phyloP scores from a whole-genome alignment of 2,329 filamentous ascomycete genomes.

The Ophiostoma sp. region DNA sequence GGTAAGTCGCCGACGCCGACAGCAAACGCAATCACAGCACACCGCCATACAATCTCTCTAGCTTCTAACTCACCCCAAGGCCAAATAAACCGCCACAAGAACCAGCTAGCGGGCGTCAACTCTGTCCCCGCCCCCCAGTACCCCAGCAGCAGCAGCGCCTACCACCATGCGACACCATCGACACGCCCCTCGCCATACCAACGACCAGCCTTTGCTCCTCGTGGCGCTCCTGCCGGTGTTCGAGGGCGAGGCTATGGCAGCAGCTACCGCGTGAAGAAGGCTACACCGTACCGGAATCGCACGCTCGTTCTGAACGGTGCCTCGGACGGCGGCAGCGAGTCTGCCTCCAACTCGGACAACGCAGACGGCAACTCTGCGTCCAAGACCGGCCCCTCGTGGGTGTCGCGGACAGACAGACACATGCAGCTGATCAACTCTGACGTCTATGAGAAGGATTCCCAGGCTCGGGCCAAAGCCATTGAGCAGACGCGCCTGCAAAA shows the following conservation, averaged over 20 bases:
- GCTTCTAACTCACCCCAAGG: conserved; percentile 42
- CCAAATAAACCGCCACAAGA: conserved; percentile 76
- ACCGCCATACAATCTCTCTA: not conserved
- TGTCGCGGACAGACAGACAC: conserved; percentile 69
- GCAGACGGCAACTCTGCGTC: not conserved
- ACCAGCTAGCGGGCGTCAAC: conserved; percentile 46
- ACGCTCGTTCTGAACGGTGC: conserved; percentile 60
- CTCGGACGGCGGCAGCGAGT: conserved; percentile 30
- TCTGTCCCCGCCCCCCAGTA: conserved; percentile 24
- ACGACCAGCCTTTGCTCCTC: conserved; percentile 25
- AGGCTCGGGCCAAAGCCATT: conserved; percentile 63
- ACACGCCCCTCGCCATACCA: conserved; percentile 30
- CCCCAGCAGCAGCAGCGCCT: conserved; percentile 24
- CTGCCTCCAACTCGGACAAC: conserved; percentile 29
- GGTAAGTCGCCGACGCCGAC: conserved; percentile 33
- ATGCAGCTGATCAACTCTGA: conserved; percentile 77
- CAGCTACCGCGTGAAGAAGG: conserved; percentile 36
- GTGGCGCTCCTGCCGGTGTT: not conserved
- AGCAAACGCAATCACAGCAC: not conserved
- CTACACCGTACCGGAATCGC: conserved; percentile 40
- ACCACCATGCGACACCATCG: conserved; percentile 25
- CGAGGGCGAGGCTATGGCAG: conserved; percentile 24
- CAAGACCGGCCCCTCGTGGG: conserved; percentile 44
- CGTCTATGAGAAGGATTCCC: conserved; percentile 68
- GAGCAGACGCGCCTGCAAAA: conserved; percentile 61